Evolutionary conservation across 352 stramenopile species (phyloP), one percentile per base, ranked within the genome.

Genomic region (Phytophthora pini): DNA sequence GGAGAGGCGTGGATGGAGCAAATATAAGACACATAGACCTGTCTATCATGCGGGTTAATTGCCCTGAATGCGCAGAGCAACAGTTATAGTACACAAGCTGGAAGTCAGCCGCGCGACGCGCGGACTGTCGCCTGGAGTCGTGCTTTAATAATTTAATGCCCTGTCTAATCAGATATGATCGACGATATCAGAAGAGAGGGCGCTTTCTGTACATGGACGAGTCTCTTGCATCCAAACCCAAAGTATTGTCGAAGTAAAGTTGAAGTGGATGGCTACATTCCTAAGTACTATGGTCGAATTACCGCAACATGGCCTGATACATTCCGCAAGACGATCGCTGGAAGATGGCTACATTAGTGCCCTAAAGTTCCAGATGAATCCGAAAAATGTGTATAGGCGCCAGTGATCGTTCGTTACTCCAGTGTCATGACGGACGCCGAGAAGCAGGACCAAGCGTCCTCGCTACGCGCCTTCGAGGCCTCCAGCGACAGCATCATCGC

Each of bases 401-500:
- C 51, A 49, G 22, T 52, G 15, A 43, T 43, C 15, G 38, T 43
- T 43, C 15, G 38, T 22, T 43, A 43, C 15, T 43, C 13, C 2
- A 7, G 27, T 26, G 24, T 20, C 31, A 62, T 62, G 55, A 5
- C 55, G 22, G 56, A 56, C 56, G 22, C 22, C 36, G 34, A 59
- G 2, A 51, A 61, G 24, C 27, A 52, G 17, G 43, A 61, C 13
- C 56, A 67, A 56, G 57, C 15, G 5, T 45, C 34, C 6, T 68
- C 65, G n/a, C 51, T 90, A 43, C 56, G 31, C 4, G 76, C 74
- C 53, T 90, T 87, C 45, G 62, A 70, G 29, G 58, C 29, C 50
- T 70, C 77, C 7, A 86, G 77, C 64, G 80, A 90, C 68, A 63
- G 47, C 15, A 85, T 90, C 64, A 69, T 90, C 36, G 55, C 72